Evolutionary conservation across 2,329 filamentous ascomycete species (phyloP), one percentile per base, ranked within the genome.

Genomic region (Esteya vermicola): DNA sequence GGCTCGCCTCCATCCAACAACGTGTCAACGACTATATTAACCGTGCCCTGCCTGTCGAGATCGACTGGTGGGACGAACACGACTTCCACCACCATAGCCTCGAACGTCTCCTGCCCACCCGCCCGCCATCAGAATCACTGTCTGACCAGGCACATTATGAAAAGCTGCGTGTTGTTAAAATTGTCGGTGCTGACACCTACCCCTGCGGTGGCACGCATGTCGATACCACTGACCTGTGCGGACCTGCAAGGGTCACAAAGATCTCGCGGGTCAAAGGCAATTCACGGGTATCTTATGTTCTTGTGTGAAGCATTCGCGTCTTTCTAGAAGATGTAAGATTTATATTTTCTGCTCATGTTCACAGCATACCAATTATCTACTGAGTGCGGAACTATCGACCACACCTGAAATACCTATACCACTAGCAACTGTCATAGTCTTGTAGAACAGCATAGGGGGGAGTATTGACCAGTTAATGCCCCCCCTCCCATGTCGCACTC

Each of bases 141-240:
- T 57, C 58, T 0, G 20, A 34, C 20, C n/a, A n/a, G n/a, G n/a
- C n/a, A n/a, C n/a, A n/a, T n/a, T n/a, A n/a, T n/a, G 69, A 70
- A 48, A 75, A 71, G 52, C 73, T 78, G 25, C 63, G 81, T 9
- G 76, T 84, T 0, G 79, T 85, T 20, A 69, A 73, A 43, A 81
- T 85, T 44, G 70, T 74, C 1, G 79, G 78, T 0, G 69, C 72
- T 1, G 81, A 79, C 48, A 69, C 69, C 21, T 85, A 85, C 60
- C 79, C 81, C 1, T 85, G 81, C 54, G 81, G 81, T 8, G 81
- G 81, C 0, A 85, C 81, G 21, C 81, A 85, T 61, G 79, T 85
- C 4, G 61, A 68, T 23, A 67, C 59, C 16, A 79, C 76, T 18
- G 63, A 68, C 42, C 48, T 67, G 44, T 75, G 70, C 50, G 75